phyloP scores from a whole-genome alignment of 345 rosid genomes.

The Brassica cretica region DNA sequence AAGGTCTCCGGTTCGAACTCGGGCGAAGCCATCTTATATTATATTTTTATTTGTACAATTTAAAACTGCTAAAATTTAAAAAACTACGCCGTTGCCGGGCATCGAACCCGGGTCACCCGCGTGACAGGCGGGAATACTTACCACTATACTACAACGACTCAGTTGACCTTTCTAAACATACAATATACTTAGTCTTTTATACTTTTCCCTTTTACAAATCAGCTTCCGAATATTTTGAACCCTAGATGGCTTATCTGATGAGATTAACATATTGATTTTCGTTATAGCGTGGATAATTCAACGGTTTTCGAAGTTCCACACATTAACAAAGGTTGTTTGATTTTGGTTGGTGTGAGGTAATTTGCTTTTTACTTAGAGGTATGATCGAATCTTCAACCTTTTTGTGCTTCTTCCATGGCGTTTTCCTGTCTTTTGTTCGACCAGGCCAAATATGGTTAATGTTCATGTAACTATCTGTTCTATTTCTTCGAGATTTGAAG shows the following conservation, averaged over 20 bases:
- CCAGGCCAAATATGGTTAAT: background rate
- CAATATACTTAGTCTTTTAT: no score
- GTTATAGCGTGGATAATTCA: no score
- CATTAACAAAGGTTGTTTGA: no score
- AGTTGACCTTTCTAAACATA: no score
- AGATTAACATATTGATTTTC: background rate
- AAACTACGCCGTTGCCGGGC: slow-evolving; percentile 84
- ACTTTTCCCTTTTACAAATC: background rate
- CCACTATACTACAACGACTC: slow-evolving; percentile 96
- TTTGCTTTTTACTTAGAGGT: no score
- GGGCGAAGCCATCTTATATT: slow-evolving; percentile 52
- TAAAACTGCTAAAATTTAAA: background rate
- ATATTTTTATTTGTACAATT: no score
- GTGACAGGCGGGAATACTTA: slow-evolving; percentile 95
- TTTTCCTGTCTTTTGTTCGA: no score
- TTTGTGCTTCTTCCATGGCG: no score
- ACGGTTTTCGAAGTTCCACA: no score
- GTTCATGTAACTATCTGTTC: background rate
- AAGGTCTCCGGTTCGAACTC: slow-evolving; percentile 95
- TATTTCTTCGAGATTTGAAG: background rate
- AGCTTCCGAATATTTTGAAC: background rate
- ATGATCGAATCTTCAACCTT: no score
- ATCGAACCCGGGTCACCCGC: slow-evolving; percentile 95
- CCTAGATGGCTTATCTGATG: background rate
- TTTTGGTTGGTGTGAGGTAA: no score